Percentiles rank a stretch among this genome's conserved stretches.
Conservation (phyloP, 1,284 basidiomycete species). For the Athelia sp. region DNA sequence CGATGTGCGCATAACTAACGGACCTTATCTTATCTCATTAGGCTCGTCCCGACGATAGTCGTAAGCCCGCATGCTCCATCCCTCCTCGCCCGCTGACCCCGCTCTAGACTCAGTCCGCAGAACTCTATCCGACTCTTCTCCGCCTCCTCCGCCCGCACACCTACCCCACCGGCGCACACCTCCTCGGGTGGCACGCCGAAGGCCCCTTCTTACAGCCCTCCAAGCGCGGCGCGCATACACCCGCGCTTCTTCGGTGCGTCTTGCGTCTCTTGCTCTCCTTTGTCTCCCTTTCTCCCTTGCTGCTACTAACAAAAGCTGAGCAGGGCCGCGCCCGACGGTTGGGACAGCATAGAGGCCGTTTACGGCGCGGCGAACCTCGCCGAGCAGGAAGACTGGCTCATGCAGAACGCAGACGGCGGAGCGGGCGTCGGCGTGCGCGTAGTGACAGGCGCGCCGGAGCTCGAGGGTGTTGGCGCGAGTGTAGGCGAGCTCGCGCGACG, state of each 20-base stretch:
- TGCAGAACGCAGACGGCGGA: conserved; percentile 27
- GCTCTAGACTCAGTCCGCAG: conserved; percentile 66
- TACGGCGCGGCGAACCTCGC: conserved; percentile 66
- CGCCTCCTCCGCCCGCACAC: conserved; percentile 60
- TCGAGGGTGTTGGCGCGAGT: conserved; percentile 73
- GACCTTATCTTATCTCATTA: conserved; percentile 17
- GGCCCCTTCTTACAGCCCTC: conserved; percentile 81
- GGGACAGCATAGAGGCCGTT: conserved; percentile 63
- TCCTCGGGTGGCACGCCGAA: conserved; percentile 87
- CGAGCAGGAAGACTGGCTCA: conserved; percentile 63
- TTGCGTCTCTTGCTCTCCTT: no score
- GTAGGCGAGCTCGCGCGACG: conserved; percentile 56
- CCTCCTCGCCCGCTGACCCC: conserved; percentile 3
- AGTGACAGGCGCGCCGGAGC: conserved; percentile 84
- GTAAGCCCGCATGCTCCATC: conserved; percentile 36
- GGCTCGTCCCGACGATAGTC: conserved; percentile 75
- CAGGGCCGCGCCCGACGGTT: conserved; percentile 54
- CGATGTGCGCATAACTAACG: no score
- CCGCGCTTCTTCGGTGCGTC: conserved; percentile 66
- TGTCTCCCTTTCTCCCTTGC: no score
- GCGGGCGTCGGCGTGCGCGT: conserved; percentile 64
- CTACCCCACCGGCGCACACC: conserved; percentile 54
- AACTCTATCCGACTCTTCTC: conserved; percentile 65
- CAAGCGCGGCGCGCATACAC: conserved; percentile 79
- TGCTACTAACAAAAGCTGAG: no score